Base-by-base conservation (phyloP, 371 early-diverging fungal species). In the Rhizopus delemar region DNA sequence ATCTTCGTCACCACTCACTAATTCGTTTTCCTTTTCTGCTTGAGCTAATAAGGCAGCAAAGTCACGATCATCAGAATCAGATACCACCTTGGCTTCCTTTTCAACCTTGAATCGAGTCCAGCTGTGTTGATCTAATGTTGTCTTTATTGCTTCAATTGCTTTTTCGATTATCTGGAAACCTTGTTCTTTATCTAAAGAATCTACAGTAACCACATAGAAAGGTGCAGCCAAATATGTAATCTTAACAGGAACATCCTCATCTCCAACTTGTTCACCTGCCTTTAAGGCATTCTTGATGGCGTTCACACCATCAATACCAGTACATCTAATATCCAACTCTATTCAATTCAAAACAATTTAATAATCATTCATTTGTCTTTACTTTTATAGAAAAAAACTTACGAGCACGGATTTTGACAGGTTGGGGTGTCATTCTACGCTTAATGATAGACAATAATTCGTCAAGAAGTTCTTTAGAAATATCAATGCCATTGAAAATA, bases 281-380 rank as follows among this genome's bases (percentile, higher is more conserved):
- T 74, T 80, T 62, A 99, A 82, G 2, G 98, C 97, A 35, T 85
- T 83, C 73, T 96, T 96, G 71, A 99, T 94, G 43, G 97, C 97
- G 70, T 94, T 93, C 22, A 99, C 93, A 63, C 99, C 99, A 73
- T 97, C 94, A 69, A 93, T 93, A 66, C 92, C 93, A 62, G 91
- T 93, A 82, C 99, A 99, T 66, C 93, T 91, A 50, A 97, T 90
- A 74, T 99, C 99, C 56, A 99, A 86, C 29, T 48, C 48, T 48
- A 48, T 48, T 5, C 22, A 22, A 22, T 22, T 22, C 22, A 22
- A 22, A 22, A 22, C 22, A 2, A 22, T 22, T 2, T 6, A 38
- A 9, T 28, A 13, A 11, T 0, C 16, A 43, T 28, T 12, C 9
- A 41, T 39, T 38, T 29, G 46, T 29, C 15, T 48, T 29, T 48